These are phyloP conservation scores for Rubia occidens DNA, from an alignment of 305 asterid species.

Conservation along the genomic window DNA sequence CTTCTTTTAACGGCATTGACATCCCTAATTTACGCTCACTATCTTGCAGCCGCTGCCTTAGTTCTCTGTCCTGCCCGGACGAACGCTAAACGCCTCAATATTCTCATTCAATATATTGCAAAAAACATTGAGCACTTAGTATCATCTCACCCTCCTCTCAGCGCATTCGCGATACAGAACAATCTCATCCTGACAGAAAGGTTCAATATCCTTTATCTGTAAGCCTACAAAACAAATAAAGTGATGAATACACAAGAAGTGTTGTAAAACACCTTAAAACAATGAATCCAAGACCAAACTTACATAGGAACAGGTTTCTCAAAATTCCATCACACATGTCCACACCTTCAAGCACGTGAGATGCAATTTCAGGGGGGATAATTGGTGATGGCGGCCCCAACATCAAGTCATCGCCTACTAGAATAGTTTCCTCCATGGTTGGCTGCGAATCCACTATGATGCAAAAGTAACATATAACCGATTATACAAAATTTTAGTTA, in stretches of 20 bases:
- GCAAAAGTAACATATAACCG: background rate
- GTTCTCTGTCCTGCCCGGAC: slow-evolving; percentile 57
- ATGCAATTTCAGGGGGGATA: slow-evolving; percentile 90
- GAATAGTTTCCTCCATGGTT: slow-evolving; percentile 85
- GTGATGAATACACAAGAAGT: slow-evolving; percentile 11
- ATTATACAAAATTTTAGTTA: background rate
- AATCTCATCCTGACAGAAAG: slow-evolving; percentile 97
- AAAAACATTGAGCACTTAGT: slow-evolving; percentile 7
- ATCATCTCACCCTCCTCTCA: slow-evolving; percentile 69
- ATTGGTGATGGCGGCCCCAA: slow-evolving; percentile 89
- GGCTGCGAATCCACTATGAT: slow-evolving; percentile 73
- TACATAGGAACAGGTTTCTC: slow-evolving; percentile 84
- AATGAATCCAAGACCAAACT: slow-evolving; percentile 14
- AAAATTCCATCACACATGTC: slow-evolving; percentile 82
- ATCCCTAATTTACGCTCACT: slow-evolving; percentile 77
- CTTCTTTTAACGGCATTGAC: slow-evolving; percentile 75
- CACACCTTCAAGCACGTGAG: slow-evolving; percentile 91
- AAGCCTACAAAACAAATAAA: slow-evolving; percentile 38
- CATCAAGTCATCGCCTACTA: slow-evolving; percentile 98
- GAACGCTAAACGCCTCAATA: background rate
- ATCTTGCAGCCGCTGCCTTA: slow-evolving; percentile 75
- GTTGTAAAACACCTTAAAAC: background rate
- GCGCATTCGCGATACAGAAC: slow-evolving; percentile 72
- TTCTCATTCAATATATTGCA: background rate
- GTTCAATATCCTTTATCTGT: slow-evolving; percentile 89